Conservation (phyloP, 352 stramenopile genomes). For the Phytophthora fragariaefolia region DNA sequence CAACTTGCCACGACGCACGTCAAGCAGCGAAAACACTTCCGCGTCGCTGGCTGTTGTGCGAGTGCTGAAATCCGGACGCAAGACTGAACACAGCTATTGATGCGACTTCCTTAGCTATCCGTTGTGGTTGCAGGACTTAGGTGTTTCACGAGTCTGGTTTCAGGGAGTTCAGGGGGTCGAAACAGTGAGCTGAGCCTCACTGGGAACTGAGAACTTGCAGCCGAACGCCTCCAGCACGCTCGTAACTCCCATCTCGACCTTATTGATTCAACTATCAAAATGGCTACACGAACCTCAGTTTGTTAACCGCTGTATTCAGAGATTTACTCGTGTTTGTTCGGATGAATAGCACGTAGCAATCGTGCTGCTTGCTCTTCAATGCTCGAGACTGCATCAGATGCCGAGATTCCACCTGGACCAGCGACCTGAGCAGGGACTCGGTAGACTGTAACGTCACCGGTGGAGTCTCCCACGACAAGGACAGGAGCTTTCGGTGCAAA, state of each 20-base stretch:
- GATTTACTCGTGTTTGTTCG: slow-evolving; percentile 61
- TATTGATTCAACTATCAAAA: too few species aligned
- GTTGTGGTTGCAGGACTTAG: too few species aligned
- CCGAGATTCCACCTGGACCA: slow-evolving; percentile 23
- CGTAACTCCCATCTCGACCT: too few species aligned
- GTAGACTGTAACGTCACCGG: slow-evolving; percentile 78
- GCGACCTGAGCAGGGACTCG: slow-evolving; percentile 54
- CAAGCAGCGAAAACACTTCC: background rate
- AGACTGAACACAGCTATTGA: slow-evolving; percentile 18
- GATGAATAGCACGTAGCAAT: slow-evolving; percentile 55
- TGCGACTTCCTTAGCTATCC: too few species aligned
- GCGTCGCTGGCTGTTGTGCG: background rate
- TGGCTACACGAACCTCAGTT: background rate
- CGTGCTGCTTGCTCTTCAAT: slow-evolving; percentile 63
- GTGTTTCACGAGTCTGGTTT: too few species aligned
- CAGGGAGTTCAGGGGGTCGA: too few species aligned
- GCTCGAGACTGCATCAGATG: slow-evolving; percentile 27
- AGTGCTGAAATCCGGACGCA: slow-evolving; percentile 17
- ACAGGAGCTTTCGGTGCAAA: slow-evolving; percentile 78
- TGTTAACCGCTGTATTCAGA: background rate
- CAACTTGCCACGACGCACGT: background rate
- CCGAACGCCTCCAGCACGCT: background rate
- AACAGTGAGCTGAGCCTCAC: too few species aligned
- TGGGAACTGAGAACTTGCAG: too few species aligned
- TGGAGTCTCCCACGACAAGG: slow-evolving; percentile 80